Conservation (phyloP, 768 basidiomycete species). For the Lactarius deliciosus region DNA sequence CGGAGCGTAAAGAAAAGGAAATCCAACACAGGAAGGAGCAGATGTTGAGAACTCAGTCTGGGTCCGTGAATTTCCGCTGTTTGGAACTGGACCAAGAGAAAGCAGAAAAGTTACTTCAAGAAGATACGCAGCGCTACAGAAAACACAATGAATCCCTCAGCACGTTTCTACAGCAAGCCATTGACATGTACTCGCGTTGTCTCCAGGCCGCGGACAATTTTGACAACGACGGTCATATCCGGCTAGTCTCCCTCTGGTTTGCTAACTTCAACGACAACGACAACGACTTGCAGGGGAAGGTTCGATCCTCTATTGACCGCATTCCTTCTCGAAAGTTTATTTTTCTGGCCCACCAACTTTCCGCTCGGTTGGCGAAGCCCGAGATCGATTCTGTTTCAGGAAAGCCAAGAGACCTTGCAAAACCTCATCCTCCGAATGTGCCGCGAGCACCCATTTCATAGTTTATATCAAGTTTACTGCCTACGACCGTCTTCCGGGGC, state of each 20-base stretch:
- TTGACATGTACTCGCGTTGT: conserved; percentile 83
- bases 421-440: conserved; percentile 72
- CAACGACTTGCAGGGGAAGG: conserved; percentile 42
- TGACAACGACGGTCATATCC: conserved; percentile 76
- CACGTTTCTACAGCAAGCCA: conserved; percentile 68
- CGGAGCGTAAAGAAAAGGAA: conserved; percentile 70
- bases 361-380: conserved; percentile 73
- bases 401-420: conserved; percentile 60
- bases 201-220: conserved; percentile 66
- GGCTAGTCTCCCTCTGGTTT: conserved; percentile 91
- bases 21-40: conserved; percentile 52
- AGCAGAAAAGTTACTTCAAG: conserved; percentile 50
- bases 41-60: conserved; percentile 32
- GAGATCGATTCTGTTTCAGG: conserved; percentile 34
- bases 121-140: conserved; percentile 50
- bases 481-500: conserved; percentile 44
- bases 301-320: conserved; percentile 49
- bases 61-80: conserved; percentile 30
- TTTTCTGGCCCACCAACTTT: conserved; percentile 89
- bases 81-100: conserved; percentile 42
- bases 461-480: conserved; percentile 85
- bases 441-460: conserved; percentile 91
- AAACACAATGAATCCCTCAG: conserved; percentile 47
- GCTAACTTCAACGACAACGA: conserved; percentile 77
- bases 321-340: conserved; percentile 88